A percentile compares a stretch with the other conserved stretches of the same genome.
These are phyloP conservation scores for Herpetomonas tarakana DNA, from an alignment of 208 protist genomes.

Conservation along the genomic window DNA sequence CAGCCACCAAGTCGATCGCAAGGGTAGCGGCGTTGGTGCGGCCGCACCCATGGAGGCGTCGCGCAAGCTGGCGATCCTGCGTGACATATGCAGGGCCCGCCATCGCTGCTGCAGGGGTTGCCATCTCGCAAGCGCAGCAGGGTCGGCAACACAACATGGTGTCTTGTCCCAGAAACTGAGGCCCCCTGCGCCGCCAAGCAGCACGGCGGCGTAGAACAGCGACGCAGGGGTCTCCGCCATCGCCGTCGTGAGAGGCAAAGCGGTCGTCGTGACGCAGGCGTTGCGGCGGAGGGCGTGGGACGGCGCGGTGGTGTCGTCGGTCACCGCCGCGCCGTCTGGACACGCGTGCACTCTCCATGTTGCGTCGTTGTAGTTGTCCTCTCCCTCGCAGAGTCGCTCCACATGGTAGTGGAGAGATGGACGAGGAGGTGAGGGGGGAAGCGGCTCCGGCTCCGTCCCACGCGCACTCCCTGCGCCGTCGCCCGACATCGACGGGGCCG, in stretches of 20 bases:
- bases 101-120: neutral
- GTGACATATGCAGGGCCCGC: neutral
- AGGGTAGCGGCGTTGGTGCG: neutral
- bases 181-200: neutral
- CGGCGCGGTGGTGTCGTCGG: no score
- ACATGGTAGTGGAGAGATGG: no score
- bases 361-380: neutral
- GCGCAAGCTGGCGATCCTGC: neutral
- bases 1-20: neutral
- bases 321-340: no score
- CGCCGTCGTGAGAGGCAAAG: neutral
- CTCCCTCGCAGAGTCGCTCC: no score
- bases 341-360: neutral
- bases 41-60: neutral
- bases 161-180: no score
- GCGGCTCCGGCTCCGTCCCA: no score
- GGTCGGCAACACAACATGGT: no score
- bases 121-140: neutral
- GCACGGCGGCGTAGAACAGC: constrained; percentile 7
- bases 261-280: neutral
- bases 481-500: no score
- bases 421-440: no score
- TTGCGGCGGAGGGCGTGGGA: no score
- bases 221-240: constrained; percentile 10
- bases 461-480: no score